Conservation (phyloP, 1,139 yeast genomes). For the Lodderomyces oxycetoniae region DNA sequence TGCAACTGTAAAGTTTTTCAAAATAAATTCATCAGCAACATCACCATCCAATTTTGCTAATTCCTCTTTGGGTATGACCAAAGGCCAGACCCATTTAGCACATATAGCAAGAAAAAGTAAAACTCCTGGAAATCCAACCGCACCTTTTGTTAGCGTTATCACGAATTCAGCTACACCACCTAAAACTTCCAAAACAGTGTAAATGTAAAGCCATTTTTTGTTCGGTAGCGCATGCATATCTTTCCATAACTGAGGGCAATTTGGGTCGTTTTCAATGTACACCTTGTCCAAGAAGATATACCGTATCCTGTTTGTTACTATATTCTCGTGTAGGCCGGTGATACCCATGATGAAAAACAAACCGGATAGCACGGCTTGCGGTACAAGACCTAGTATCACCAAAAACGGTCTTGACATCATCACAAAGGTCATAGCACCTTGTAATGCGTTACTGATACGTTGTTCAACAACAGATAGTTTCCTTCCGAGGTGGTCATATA, state of each 20-base stretch:
- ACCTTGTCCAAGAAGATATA: constrained; percentile 62
- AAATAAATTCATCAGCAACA: constrained; percentile 55
- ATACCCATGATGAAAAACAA: constrained; percentile 91
- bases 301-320: constrained; percentile 56
- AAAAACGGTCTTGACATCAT: constrained; percentile 89
- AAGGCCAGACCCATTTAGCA: constrained; percentile 68
- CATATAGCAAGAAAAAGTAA: constrained; percentile 52
- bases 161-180: constrained; percentile 81
- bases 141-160: constrained; percentile 82
- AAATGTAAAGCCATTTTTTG: constrained; percentile 50
- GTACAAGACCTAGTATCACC: constrained; percentile 76
- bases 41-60: constrained; percentile 63
- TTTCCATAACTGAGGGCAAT: constrained; percentile 34
- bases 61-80: constrained; percentile 58
- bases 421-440: constrained; percentile 77
- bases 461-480: constrained; percentile 78
- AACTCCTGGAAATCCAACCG: constrained; percentile 92
- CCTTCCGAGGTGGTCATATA: constrained; percentile 44
- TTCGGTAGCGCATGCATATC: constrained; percentile 31
- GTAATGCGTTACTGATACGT: constrained; percentile 74
- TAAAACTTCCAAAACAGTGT: constrained; percentile 52
- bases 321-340: constrained; percentile 67
- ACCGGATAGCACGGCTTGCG: constrained; percentile 91
- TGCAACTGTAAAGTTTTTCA: constrained; percentile 33
- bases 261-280: constrained; percentile 31